Percentiles rank a stretch among this genome's conserved stretches.
These are phyloP conservation scores for Aspergillus pseudotamarii DNA, from an alignment of 2,329 filamentous ascomycete genomes.

Conservation along the genomic window DNA sequence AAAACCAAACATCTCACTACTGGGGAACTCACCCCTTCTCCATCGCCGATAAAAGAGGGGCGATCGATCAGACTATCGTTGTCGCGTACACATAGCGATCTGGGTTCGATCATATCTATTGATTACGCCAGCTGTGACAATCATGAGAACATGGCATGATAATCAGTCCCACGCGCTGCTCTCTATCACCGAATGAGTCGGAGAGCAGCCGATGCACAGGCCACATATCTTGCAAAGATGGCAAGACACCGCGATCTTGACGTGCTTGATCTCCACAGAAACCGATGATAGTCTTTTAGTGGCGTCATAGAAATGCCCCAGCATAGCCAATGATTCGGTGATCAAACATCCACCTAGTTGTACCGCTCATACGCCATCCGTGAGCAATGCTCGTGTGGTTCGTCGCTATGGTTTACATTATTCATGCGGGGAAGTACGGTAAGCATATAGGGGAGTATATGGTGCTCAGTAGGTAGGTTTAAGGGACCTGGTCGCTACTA, in stretches of 20 bases:
- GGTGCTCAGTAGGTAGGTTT: background rate
- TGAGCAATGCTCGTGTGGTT: background rate
- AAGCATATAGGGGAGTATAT: background rate
- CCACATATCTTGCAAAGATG: background rate
- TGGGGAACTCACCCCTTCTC: too few relatives aligned
- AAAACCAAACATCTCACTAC: too few relatives aligned
- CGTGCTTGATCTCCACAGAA: background rate
- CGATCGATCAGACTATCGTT: background rate
- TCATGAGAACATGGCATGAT: background rate
- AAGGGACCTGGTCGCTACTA: background rate
- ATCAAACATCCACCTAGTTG: background rate
- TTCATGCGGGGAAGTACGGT: background rate
- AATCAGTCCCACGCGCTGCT: background rate
- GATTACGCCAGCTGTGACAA: background rate
- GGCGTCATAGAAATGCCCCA: background rate
- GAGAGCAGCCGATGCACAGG: background rate
- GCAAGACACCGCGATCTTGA: background rate
- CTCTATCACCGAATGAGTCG: background rate
- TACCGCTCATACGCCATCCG: background rate
- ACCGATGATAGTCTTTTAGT: background rate
- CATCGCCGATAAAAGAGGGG: background rate
- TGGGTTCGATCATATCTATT: background rate
- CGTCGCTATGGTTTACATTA: background rate
- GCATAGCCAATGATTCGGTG: background rate
- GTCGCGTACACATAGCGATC: background rate